These are phyloP conservation scores for Hondaea fermentalgiana DNA, from an alignment of 108 stramenopile species.

Conservation along the genomic window DNA sequence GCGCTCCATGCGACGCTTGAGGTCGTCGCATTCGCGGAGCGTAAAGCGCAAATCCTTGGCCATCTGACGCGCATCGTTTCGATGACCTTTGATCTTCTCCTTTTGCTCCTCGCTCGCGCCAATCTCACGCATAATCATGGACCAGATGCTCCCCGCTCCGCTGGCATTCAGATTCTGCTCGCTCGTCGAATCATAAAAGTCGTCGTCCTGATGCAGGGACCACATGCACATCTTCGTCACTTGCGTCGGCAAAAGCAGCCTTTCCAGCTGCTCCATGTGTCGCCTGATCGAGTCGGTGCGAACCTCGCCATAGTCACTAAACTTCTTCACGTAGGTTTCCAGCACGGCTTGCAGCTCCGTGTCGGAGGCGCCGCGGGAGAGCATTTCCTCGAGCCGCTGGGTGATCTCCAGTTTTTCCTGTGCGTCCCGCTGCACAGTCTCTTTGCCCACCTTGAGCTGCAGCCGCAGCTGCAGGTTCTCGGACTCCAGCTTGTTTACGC, in stretches of 20 bases:
- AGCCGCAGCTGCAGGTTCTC: conserved; percentile 77
- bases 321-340: conserved; percentile 16
- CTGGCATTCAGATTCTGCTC: neutral
- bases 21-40: neutral
- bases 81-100: neutral
- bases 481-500: conserved; percentile 69
- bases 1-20: conserved; percentile 22
- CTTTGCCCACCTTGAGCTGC: conserved; percentile 59
- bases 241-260: conserved; percentile 40
- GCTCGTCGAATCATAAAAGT: conserved; percentile 12
- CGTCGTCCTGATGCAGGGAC: conserved; percentile 29
- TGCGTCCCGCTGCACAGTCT: conserved; percentile 11
- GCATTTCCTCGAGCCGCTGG: neutral
- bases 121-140: neutral
- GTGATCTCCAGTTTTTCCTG: conserved; percentile 4
- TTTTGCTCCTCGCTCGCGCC: conserved; percentile 13
- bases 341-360: conserved; percentile 1
- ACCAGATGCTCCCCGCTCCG: neutral
- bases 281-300: neutral
- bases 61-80: neutral
- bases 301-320: conserved; percentile 3
- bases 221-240: conserved; percentile 45
- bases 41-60: conserved; percentile 1
- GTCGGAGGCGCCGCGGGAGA: neutral
- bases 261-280: conserved; percentile 25